Evolutionary conservation across 495 filamentous ascomycete species (phyloP), one percentile per base, ranked within the genome.

Genomic region (Penicillium cosmopolitanum): DNA sequence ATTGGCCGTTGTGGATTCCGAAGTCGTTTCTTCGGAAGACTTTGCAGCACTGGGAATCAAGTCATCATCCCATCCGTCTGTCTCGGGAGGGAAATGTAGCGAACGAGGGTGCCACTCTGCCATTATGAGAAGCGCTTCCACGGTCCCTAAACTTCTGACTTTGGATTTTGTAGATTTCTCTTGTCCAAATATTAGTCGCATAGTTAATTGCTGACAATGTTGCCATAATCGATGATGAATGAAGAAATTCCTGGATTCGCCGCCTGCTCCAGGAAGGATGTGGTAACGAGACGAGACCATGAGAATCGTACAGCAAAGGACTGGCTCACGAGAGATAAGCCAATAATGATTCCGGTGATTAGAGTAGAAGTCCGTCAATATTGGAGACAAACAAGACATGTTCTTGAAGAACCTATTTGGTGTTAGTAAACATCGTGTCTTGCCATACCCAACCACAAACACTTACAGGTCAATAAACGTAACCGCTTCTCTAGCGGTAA

Each of bases 61-160:
- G 48, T 79, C 76, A 47, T 72, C 73, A 57, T 80, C 78, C 77
- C 77, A 79, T n/a, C 74, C 81, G 61, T 80, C 79, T 0, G 68
- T 78, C 47, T 80, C 77, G 1, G 80, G 80, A 2, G 81, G 80
- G 47, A 84, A 84, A 61, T 84, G 81, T 5, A 84, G 68, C 10
- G 79, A 76, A 16, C 80, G 73, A 35, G 81, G 81, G 58, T 84
- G 81, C 81, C 81, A 84, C 67, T 84, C 81, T n/a, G 79, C 79
- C 57, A 84, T 79, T 3, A 84, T 64, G 19, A 84, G 55, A 6
- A 84, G 71, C 15, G 78, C 80, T 56, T 84, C 80, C 40, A 84
- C 79, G 1, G 80, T 80, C 5, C 81, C 81, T 23, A 84, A 74
- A 23, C 78, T 78, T 15, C 81, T 66, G 4, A 76, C 65, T 28